Conservation (phyloP, 352 stramenopile genomes). For the Globisporangium okanoganense region DNA sequence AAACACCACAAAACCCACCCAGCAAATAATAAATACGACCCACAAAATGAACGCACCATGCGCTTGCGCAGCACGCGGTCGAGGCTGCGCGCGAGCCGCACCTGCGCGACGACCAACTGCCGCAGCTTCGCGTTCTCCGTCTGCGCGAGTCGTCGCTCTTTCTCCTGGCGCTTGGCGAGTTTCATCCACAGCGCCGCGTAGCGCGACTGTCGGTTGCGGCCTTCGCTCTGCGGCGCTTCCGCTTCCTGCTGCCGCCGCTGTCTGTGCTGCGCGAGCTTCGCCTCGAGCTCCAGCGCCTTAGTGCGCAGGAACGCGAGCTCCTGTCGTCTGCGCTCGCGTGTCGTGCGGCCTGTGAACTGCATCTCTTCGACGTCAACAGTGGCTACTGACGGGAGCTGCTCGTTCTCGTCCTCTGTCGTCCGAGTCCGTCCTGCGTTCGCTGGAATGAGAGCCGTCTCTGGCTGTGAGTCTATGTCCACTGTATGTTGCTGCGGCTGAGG, state of each 20-base stretch:
- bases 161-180: slow-evolving; percentile 16
- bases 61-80: slow-evolving; percentile 16
- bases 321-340: slow-evolving; percentile 21
- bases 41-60: slow-evolving; percentile 7
- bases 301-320: slow-evolving; percentile 28
- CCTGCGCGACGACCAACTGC: slow-evolving; percentile 9
- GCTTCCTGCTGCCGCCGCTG: background rate
- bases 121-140: slow-evolving; percentile 15
- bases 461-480: background rate
- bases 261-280: slow-evolving; percentile 20
- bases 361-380: background rate
- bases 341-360: slow-evolving; percentile 13
- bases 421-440: background rate
- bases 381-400: background rate
- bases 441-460: background rate
- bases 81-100: slow-evolving; percentile 14
- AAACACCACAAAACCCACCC: background rate
- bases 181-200: slow-evolving; percentile 17
- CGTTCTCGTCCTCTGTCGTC: background rate
- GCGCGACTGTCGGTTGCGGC: slow-evolving; percentile 12
- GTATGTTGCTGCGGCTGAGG: background rate
- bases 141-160: slow-evolving; percentile 8
- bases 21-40: background rate
- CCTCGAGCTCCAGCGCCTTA: slow-evolving; percentile 25
- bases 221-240: background rate